Conservation (phyloP, 1,139 yeast genomes). For the Geotrichum reessii region DNA sequence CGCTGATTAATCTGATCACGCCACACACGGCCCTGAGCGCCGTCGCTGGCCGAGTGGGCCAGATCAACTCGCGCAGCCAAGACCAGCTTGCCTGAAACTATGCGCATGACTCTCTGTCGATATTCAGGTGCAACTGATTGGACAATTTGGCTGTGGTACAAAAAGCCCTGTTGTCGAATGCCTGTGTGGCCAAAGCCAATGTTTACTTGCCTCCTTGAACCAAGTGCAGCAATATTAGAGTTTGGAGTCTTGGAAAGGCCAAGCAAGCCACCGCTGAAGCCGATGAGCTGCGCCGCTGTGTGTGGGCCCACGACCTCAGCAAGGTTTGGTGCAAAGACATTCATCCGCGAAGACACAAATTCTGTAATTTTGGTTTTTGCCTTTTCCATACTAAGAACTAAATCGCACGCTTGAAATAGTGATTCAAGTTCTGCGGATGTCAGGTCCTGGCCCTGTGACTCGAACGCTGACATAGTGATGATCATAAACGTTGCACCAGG, state of each 20-base stretch:
- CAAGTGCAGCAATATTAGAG: slow-evolving; percentile 76
- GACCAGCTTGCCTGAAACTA: slow-evolving; percentile 71
- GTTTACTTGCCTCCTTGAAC: slow-evolving; percentile 53
- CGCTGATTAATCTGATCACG: slow-evolving; percentile 53
- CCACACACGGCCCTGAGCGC: slow-evolving; percentile 55
- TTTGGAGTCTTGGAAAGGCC: slow-evolving; percentile 69
- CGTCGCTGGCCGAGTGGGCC: slow-evolving; percentile 42
- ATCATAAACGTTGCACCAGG: slow-evolving; percentile 65
- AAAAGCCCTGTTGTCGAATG: slow-evolving; percentile 57
- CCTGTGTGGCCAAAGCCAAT: slow-evolving; percentile 43
- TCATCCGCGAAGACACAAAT: slow-evolving; percentile 54
- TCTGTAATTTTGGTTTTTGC: slow-evolving; percentile 44
- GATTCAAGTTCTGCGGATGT: slow-evolving; percentile 38
- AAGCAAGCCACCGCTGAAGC: slow-evolving; percentile 65
- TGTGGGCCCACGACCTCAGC: slow-evolving; percentile 66
- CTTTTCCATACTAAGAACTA: slow-evolving; percentile 45
- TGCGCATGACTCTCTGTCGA: slow-evolving; percentile 67
- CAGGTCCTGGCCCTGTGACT: slow-evolving; percentile 38
- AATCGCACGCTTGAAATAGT: slow-evolving; percentile 45
- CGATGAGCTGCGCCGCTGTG: slow-evolving; percentile 68
- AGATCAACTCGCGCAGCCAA: slow-evolving; percentile 81
- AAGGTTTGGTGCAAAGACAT: slow-evolving; percentile 72
- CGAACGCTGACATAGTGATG: slow-evolving; percentile 65
- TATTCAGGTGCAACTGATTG: slow-evolving; percentile 49
- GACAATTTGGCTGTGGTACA: slow-evolving; percentile 36